Evolutionary conservation across 1,139 yeast genomes (phyloP), one percentile per base, ranked within the genome.

Genomic region (Saccharomycopsis phalli): DNA sequence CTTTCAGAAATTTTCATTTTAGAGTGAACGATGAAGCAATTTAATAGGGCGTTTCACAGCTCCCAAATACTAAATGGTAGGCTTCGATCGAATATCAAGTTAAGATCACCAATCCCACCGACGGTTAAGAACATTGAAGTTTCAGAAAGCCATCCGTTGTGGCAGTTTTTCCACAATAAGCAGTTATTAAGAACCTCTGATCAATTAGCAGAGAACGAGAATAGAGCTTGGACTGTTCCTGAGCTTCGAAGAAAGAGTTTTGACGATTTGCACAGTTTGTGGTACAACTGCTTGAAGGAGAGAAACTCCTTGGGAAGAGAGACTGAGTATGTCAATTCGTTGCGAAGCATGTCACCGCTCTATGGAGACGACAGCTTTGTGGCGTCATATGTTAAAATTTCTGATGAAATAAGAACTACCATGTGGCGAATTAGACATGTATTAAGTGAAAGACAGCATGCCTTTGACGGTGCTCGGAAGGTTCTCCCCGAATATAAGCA

Each of bases 191-290:
- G 96, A 51, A 60, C 67, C 2, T 26, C 29, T 7, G 29, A 26
- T 4, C 14, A 26, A 10, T 10, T 26, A 26, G 58, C 69, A 2
- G 72, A 67, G 3, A 69, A 70, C 44, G 59, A 65, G 23, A 84
- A 94, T 11, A 71, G 95, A 50, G 66, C 93, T 8, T 93, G 98
- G 99, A 65, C 80, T 6, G 71, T 86, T 45, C 80, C 87, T 10
- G 97, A 91, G 57, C 71, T 91, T 50, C 78, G 99, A 60, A 72
- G 93, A 48, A 93, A 91, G 59, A 76, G 87, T 13, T 93, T 87
- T 54, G 94, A 87, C 32, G 98, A 91, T 58, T 66, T 91, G 53
- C 98, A 93, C 60, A 73, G 76, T 36, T 68, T 91, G 52, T 91
- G 98, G 97, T 88, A 86, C 58, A 68, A 81, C 37, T 76, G 88